Evolutionary conservation across 192 early-diverging fungal species (phyloP).

Genomic region (Backusella luteola): DNA sequence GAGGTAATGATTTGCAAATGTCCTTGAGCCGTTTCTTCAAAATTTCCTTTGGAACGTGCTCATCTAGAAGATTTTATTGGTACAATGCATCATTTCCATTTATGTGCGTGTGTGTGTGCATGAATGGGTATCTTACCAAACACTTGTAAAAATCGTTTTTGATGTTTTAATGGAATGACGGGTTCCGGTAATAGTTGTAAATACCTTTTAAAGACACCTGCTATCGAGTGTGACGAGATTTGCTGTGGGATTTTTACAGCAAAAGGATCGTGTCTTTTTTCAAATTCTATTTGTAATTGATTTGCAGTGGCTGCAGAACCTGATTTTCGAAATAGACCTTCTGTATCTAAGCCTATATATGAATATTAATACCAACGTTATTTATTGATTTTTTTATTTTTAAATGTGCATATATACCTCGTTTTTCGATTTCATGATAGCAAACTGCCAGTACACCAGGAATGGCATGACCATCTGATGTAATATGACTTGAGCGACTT

Average conservation of each 20-base stretch:
- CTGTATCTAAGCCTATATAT: background rate
- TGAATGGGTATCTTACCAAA: background rate
- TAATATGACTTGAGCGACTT: constrained; percentile 5
- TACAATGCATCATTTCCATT: background rate
- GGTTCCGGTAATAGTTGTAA: constrained; percentile 8
- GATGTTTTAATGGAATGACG: background rate
- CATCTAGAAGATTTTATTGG: background rate
- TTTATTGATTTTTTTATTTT: background rate
- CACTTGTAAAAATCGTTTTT: background rate
- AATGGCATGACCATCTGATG: background rate
- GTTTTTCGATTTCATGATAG: background rate
- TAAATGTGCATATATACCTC: background rate
- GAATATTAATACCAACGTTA: background rate
- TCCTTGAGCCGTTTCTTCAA: background rate
- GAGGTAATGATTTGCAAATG: background rate
- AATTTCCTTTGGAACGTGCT: background rate
- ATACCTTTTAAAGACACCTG: constrained; percentile 10
- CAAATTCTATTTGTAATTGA: constrained; percentile 8
- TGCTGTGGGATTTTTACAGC: background rate
- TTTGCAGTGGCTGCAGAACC: background rate
- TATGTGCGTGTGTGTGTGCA: background rate
- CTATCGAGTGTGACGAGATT: background rate
- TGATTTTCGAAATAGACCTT: constrained; percentile 18
- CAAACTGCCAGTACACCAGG: background rate
- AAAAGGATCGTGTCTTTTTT: background rate